Evolutionary conservation across 371 early-diverging fungal genomes (phyloP).

Genomic region (Circinella umbellata): DNA sequence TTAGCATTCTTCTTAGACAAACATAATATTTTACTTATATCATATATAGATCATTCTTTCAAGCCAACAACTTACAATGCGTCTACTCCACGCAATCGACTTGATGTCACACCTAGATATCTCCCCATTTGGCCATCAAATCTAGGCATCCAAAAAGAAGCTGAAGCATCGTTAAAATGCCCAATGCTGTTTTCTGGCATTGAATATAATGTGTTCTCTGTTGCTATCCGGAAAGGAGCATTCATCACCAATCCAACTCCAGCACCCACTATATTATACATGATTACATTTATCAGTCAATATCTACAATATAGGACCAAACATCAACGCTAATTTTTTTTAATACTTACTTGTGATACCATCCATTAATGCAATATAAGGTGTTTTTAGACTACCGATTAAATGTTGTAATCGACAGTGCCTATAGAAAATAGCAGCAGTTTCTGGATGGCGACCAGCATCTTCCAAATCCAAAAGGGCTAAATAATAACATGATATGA

Average conservation of each 20-base stretch:
- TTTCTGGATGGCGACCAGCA: slow-evolving; percentile 43
- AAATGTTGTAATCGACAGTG: slow-evolving; percentile 93
- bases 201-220: slow-evolving; percentile 91
- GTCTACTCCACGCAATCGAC: slow-evolving; percentile 77
- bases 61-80: slow-evolving; percentile 60
- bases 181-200: slow-evolving; percentile 97
- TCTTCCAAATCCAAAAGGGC: neutral
- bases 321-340: neutral
- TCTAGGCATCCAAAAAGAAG: slow-evolving; percentile 88
- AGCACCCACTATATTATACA: slow-evolving; percentile 81
- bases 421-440: slow-evolving; percentile 82
- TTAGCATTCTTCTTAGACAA: neutral
- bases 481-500: neutral
- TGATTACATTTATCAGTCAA: neutral
- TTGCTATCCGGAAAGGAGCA: slow-evolving; percentile 93
- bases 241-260: slow-evolving; percentile 93
- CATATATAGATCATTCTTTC: slow-evolving; percentile 10
- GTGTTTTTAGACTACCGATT: slow-evolving; percentile 84
- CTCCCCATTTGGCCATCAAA: slow-evolving; percentile 91
- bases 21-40: no score
- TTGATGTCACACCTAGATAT: slow-evolving; percentile 90
- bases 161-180: slow-evolving; percentile 95
- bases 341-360: slow-evolving; percentile 92
- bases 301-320: neutral
- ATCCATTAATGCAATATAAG: slow-evolving; percentile 85